Evolutionary conservation across 139 green algal genomes (phyloP).

Genomic region (Edaphochlamys debaryana): DNA sequence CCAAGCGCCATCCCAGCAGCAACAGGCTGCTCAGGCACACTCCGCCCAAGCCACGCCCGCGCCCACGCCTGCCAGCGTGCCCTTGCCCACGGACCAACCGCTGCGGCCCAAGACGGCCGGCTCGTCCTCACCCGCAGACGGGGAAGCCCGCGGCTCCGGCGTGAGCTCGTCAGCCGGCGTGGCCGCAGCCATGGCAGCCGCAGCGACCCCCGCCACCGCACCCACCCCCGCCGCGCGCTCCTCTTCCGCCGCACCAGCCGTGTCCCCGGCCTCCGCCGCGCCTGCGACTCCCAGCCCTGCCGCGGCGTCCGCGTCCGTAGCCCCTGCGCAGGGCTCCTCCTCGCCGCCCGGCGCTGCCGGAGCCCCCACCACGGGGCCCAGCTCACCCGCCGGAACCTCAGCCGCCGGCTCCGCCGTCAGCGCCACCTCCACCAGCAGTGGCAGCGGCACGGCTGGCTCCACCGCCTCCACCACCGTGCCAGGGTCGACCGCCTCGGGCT

Average conservation of each 20-base stretch:
- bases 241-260: too few species aligned
- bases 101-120: background rate
- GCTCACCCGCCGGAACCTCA: background rate
- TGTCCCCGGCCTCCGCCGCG: background rate
- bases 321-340: too few species aligned
- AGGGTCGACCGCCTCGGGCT: background rate
- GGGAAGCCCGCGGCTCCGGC: too few species aligned
- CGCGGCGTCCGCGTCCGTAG: too few species aligned
- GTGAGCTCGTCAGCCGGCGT: too few species aligned
- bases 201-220: background rate
- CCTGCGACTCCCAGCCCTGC: too few species aligned
- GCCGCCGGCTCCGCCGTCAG: background rate
- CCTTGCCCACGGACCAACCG: background rate
- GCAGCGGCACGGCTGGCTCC: background rate
- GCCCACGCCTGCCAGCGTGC: background rate
- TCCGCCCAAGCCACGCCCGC: background rate
- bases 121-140: background rate
- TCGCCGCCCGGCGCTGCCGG: background rate
- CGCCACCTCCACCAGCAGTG: conserved; percentile 18
- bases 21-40: too few species aligned
- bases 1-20: too few species aligned
- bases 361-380: background rate
- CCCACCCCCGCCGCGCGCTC: background rate
- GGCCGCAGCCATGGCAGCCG: background rate
- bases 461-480: background rate